Evolutionary conservation across 495 filamentous ascomycete genomes (phyloP).

Genomic region (Thozetella sp.): DNA sequence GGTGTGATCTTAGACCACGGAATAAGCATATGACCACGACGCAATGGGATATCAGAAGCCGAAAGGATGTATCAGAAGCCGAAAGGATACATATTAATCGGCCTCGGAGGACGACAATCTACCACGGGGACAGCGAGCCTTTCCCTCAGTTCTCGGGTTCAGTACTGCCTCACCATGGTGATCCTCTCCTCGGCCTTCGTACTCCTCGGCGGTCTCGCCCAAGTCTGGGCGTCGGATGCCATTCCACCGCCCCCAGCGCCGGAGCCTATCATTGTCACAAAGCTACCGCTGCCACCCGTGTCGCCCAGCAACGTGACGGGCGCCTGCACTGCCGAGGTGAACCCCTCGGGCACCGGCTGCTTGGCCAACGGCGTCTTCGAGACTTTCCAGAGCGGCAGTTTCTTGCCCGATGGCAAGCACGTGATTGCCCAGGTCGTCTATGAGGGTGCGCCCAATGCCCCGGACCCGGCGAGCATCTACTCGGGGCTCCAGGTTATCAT

Average conservation of each 20-base stretch:
- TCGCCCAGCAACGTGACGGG: not conserved
- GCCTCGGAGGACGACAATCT: too few relatives aligned
- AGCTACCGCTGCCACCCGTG: constrained; percentile 19
- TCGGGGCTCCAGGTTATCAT: constrained; percentile 17
- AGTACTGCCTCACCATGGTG: not conserved
- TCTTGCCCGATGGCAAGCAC: constrained; percentile 23
- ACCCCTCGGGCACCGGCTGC: constrained; percentile 17
- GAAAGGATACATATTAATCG: too few relatives aligned
- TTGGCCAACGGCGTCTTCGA: constrained; percentile 6
- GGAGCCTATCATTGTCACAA: constrained; percentile 15
- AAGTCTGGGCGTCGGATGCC: not conserved
- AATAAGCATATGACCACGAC: too few relatives aligned
- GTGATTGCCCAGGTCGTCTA: constrained; percentile 21
- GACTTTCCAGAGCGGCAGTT: constrained; percentile 18
- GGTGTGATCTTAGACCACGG: too few relatives aligned
- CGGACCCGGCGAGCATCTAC: constrained; percentile 16
- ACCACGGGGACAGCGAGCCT: too few relatives aligned
- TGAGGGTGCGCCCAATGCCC: constrained; percentile 14
- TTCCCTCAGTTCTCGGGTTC: too few relatives aligned
- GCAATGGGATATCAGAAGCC: too few relatives aligned
- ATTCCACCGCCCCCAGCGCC: not conserved
- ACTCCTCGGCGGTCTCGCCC: too few relatives aligned
- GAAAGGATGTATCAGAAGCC: too few relatives aligned
- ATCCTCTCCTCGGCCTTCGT: not conserved
- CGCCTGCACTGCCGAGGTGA: constrained; percentile 11